These are phyloP conservation scores for Aethionema arabicum DNA, from an alignment of 345 rosid genomes.

Conservation along the genomic window DNA sequence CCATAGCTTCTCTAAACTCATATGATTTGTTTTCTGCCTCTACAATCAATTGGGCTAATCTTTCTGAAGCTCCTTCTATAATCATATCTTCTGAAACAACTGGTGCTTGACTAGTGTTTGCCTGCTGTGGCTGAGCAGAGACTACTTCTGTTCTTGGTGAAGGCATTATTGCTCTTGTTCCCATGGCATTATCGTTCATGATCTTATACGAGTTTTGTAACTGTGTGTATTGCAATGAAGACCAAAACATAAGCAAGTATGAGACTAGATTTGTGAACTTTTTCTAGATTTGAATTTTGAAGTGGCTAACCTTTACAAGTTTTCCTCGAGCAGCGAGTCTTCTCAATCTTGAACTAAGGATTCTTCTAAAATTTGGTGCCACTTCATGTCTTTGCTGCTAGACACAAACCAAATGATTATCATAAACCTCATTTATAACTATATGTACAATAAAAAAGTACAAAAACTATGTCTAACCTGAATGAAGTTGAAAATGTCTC, in stretches of 20 bases:
- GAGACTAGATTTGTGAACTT: slow-evolving; percentile 2
- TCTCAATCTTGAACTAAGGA: slow-evolving; percentile 64
- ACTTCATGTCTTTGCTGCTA: slow-evolving; percentile 62
- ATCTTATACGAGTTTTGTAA: slow-evolving; percentile 63
- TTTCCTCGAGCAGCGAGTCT: slow-evolving; percentile 70
- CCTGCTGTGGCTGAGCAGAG: slow-evolving; percentile 32
- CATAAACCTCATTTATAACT: slow-evolving; percentile 4
- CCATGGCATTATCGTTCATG: slow-evolving; percentile 35
- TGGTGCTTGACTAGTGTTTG: slow-evolving; percentile 32
- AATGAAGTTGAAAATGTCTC: slow-evolving; percentile 57
- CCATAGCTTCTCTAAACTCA: slow-evolving; percentile 51
- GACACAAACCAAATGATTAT: slow-evolving; percentile 22
- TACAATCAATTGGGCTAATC: slow-evolving; percentile 61
- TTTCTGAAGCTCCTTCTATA: slow-evolving; percentile 48
- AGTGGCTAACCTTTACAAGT: slow-evolving; percentile 64
- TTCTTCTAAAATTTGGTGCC: slow-evolving; percentile 61
- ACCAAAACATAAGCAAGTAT: slow-evolving; percentile 26
- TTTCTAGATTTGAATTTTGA: slow-evolving; percentile 31
- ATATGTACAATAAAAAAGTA: slow-evolving; percentile 5
- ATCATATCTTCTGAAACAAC: slow-evolving; percentile 34
- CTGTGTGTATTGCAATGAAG: slow-evolving; percentile 43
- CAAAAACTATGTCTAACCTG: slow-evolving; percentile 50
- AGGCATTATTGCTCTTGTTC: slow-evolving; percentile 40
- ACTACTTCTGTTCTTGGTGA: slow-evolving; percentile 42
- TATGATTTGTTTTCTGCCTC: slow-evolving; percentile 65